phyloP scores from a whole-genome alignment of 1,284 basidiomycete species.

The Polyporus tsugae region DNA sequence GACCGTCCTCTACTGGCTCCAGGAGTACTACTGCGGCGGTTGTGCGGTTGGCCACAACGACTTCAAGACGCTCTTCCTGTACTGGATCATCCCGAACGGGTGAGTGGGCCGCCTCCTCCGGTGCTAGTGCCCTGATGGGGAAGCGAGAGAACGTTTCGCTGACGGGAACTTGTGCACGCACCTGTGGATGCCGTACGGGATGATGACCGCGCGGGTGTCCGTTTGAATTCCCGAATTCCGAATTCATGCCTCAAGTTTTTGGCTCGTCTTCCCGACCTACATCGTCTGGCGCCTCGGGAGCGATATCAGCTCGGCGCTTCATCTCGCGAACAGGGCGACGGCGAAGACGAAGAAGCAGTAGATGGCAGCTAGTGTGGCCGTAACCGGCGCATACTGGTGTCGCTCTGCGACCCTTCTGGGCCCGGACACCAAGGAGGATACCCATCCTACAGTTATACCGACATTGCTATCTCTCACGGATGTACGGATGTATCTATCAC shows the following conservation, averaged over 20 bases:
- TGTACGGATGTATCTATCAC: conserved; percentile 17
- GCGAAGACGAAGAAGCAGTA: conserved; percentile 38
- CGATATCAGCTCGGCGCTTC: conserved; percentile 60
- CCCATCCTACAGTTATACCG: conserved; percentile 3
- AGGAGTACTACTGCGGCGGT: conserved; percentile 77
- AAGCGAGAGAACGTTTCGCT: conserved; percentile 2
- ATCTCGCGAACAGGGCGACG: conserved; percentile 43
- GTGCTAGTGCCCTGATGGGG: conserved; percentile 8
- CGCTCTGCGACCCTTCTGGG: background rate
- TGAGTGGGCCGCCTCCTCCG: conserved; percentile 47
- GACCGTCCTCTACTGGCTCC: conserved; percentile 83
- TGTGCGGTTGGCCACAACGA: conserved; percentile 84
- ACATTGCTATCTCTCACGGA: conserved; percentile 14
- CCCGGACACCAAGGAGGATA: background rate
- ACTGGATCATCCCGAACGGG: conserved; percentile 86
- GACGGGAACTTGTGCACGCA: conserved; percentile 6
- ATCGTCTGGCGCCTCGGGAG: conserved; percentile 64
- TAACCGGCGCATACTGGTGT: conserved; percentile 14
- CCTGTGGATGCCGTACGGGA: background rate
- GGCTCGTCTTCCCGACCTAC: conserved; percentile 74
- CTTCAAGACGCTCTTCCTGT: conserved; percentile 57
- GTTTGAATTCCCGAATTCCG: background rate
- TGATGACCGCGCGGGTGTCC: conserved; percentile 6
- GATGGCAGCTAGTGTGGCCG: conserved; percentile 9
- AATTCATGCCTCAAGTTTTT: conserved; percentile 54